Evolutionary conservation across 2,329 filamentous ascomycete genomes (phyloP).

Genomic region (Neocatenulostroma microsporum): DNA sequence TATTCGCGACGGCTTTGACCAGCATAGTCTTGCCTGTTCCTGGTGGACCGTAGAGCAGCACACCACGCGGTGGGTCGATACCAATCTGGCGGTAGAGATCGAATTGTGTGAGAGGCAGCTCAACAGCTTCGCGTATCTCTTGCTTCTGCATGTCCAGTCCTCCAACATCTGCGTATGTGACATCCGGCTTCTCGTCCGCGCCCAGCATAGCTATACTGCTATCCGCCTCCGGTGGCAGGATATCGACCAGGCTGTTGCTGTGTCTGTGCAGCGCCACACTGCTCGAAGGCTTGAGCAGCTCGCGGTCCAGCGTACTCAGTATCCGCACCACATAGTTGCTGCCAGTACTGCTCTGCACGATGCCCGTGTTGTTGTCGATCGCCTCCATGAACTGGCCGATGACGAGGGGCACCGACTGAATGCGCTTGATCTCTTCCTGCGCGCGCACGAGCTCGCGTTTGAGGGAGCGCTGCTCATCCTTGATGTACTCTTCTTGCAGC

Average conservation of each 20-base stretch:
- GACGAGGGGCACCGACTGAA: conserved; percentile 94
- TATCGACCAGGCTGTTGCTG: conserved; percentile 97
- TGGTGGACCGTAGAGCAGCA: conserved; percentile 89
- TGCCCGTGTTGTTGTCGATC: conserved; percentile 98
- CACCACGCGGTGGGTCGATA: conserved; percentile 94
- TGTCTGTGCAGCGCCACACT: conserved; percentile 96
- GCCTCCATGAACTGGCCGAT: conserved; percentile 99
- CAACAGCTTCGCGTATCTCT: conserved; percentile 95
- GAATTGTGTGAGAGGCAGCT: conserved; percentile 93
- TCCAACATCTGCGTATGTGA: conserved; percentile 96
- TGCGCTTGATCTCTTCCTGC: conserved; percentile 98
- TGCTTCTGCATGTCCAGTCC: conserved; percentile 99
- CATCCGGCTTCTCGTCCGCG: conserved; percentile 92
- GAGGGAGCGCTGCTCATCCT: conserved; percentile 96
- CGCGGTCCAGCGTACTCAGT: conserved; percentile 93
- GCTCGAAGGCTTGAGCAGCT: conserved; percentile 94
- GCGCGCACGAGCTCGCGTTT: conserved; percentile 95
- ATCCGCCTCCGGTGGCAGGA: conserved; percentile 96
- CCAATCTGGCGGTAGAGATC: conserved; percentile 99
- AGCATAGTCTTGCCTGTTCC: conserved; percentile 96
- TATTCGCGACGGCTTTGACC: conserved; percentile 97
- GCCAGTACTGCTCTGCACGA: conserved; percentile 95
- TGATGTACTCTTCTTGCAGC: conserved; percentile 99
- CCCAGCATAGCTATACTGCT: conserved; percentile 98
- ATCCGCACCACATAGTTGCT: conserved; percentile 99